A percentile compares a stretch with the other conserved stretches of the same genome.
Evolutionary conservation across 805 yeast species (phyloP).

Genomic region (Scheffersomyces spartinae): DNA sequence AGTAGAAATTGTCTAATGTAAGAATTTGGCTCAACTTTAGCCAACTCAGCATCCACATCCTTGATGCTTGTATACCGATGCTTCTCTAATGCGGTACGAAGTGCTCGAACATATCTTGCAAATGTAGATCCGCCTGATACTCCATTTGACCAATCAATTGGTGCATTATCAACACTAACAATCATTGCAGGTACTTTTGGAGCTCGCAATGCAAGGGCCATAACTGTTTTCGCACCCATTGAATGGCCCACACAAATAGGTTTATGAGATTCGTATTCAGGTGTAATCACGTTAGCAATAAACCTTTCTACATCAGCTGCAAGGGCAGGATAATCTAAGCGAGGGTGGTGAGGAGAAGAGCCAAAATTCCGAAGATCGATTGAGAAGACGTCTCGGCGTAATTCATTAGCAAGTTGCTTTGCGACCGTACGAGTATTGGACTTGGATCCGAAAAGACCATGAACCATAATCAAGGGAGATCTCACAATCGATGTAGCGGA

Average conservation of each 20-base stretch:
- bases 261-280: conserved; percentile 29
- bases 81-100: conserved; percentile 45
- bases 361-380: conserved; percentile 88
- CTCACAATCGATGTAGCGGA: conserved; percentile 11
- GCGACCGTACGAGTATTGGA: conserved; percentile 77
- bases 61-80: conserved; percentile 36
- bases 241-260: conserved; percentile 73
- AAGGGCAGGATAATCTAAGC: conserved; percentile 71
- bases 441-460: conserved; percentile 83
- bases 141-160: conserved; percentile 48
- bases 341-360: conserved; percentile 62
- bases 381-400: conserved; percentile 51
- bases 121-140: conserved; percentile 40
- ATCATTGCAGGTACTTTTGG: conserved; percentile 52
- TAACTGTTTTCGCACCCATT: conserved; percentile 91
- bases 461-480: conserved; percentile 68
- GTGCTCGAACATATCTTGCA: conserved; percentile 51
- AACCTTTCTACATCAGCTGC: conserved; percentile 80
- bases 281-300: no score
- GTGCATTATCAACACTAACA: conserved; percentile 84
- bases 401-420: conserved; percentile 33
- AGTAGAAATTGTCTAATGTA: conserved; percentile 67
- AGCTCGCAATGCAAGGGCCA: conserved; percentile 68
- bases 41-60: conserved; percentile 58
- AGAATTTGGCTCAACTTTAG: conserved; percentile 46